Conservation (phyloP, 352 stramenopile genomes). For the Achlya hypogyna region DNA sequence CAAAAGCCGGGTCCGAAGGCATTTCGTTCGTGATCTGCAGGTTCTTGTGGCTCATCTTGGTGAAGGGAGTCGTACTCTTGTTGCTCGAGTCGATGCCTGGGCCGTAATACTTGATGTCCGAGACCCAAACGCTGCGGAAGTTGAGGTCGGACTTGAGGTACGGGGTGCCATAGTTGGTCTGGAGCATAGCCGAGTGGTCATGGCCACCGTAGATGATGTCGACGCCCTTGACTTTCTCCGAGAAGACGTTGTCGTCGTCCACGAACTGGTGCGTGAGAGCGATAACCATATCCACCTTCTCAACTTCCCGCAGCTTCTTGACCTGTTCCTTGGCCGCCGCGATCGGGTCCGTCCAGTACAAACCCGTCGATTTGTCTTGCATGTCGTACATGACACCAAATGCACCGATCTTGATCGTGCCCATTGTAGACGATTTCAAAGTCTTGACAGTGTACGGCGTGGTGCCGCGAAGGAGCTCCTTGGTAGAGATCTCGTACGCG, state of each 20-base stretch:
- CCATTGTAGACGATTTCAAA: constrained; percentile 32
- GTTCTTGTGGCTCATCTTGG: constrained; percentile 40
- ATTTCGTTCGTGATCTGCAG: constrained; percentile 54
- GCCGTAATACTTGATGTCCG: constrained; percentile 47
- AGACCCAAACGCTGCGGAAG: constrained; percentile 59
- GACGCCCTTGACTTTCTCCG: constrained; percentile 49
- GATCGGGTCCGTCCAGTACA: constrained; percentile 65
- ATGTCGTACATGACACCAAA: constrained; percentile 78
- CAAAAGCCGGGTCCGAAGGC: constrained; percentile 37
- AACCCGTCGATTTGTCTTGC: constrained; percentile 43
- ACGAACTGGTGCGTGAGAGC: constrained; percentile 60
- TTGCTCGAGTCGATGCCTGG: constrained; percentile 27
- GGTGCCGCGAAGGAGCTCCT: constrained; percentile 42
- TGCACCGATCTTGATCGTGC: constrained; percentile 46
- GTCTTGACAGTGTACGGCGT: constrained; percentile 39
- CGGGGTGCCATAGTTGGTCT: constrained; percentile 59
- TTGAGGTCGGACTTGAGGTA: constrained; percentile 69
- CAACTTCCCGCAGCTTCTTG: constrained; percentile 27
- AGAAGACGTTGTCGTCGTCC: constrained; percentile 56
- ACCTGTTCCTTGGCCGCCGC: constrained; percentile 44
- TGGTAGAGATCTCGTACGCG: constrained; percentile 42
- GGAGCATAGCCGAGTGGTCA: constrained; percentile 63
- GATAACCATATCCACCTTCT: constrained; percentile 59
- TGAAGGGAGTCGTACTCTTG: constrained; percentile 30
- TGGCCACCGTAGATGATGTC: constrained; percentile 62